Evolutionary conservation across 805 yeast genomes (phyloP).

Genomic region (Clavispora carvajalis): DNA sequence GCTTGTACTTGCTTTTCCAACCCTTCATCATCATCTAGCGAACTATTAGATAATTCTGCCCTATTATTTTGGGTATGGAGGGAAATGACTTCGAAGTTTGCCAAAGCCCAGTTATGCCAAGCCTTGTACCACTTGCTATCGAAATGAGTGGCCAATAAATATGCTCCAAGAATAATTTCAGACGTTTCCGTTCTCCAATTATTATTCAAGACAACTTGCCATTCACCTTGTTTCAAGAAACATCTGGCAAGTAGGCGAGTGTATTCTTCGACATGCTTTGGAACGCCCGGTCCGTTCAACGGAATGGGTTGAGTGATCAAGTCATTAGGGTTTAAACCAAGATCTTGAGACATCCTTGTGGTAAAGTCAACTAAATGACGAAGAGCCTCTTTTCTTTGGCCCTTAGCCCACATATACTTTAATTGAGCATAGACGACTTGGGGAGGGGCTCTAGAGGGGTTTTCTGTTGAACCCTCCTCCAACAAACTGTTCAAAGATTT

Average conservation of each 20-base stretch:
- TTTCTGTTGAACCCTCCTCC: conserved; percentile 63
- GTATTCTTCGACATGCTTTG: conserved; percentile 74
- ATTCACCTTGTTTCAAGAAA: conserved; percentile 95
- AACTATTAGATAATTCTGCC: conserved; percentile 11
- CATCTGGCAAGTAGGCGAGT: conserved; percentile 87
- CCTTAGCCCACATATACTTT: conserved; percentile 96
- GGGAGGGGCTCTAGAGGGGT: conserved; percentile 82
- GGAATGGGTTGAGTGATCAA: conserved; percentile 84
- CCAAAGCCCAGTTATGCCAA: conserved; percentile 99
- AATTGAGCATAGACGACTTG: conserved; percentile 96
- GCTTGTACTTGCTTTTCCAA: conserved; percentile 10
- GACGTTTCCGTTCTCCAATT: conserved; percentile 76
- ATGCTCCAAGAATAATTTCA: conserved; percentile 86
- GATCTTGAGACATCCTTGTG: conserved; percentile 80
- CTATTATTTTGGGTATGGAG: conserved; percentile 34
- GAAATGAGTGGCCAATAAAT: conserved; percentile 89
- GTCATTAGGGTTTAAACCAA: conserved; percentile 82
- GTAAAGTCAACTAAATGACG: conserved; percentile 85
- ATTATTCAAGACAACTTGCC: conserved; percentile 81
- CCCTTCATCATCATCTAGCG: conserved; percentile 25
- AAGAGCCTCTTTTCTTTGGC: conserved; percentile 81
- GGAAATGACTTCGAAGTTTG: conserved; percentile 92
- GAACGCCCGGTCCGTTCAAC: conserved; percentile 61
- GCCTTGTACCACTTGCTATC: conserved; percentile 95
- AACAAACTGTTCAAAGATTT: conserved; percentile 76